Conservation (phyloP, 2,329 filamentous ascomycete genomes). For the Hyphodiscus sp. region DNA sequence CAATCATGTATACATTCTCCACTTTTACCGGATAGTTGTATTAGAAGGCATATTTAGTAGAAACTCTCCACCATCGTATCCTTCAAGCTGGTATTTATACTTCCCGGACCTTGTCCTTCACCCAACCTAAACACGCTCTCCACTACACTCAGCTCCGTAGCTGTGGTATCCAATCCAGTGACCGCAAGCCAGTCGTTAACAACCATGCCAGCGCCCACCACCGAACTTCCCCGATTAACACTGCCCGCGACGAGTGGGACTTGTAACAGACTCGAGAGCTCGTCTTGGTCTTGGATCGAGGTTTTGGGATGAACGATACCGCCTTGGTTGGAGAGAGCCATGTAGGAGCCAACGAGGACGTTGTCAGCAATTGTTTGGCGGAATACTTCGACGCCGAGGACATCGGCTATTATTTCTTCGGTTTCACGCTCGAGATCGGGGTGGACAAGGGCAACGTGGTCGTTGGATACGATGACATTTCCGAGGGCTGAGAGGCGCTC, state of each 20-base stretch:
- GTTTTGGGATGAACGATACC: conserved; percentile 98
- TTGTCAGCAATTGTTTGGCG: conserved; percentile 95
- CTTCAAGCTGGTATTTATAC: conserved; percentile 81
- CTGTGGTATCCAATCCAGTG: conserved; percentile 87
- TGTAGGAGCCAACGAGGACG: conserved; percentile 93
- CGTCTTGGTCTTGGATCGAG: conserved; percentile 94
- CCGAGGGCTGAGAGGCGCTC: conserved; percentile 92
- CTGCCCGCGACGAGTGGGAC: conserved; percentile 91
- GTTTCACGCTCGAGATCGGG: conserved; percentile 96
- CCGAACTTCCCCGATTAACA: conserved; percentile 86
- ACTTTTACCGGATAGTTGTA: neutral
- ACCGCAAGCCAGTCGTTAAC: conserved; percentile 98
- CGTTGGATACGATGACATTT: conserved; percentile 94
- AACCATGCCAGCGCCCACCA: conserved; percentile 95
- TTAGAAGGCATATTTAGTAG: conserved; percentile 54
- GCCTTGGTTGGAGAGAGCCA: conserved; percentile 91
- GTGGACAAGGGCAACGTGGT: conserved; percentile 94
- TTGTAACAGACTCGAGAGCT: conserved; percentile 86
- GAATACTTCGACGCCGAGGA: conserved; percentile 83
- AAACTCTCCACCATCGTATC: conserved; percentile 99
- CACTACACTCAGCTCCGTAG: conserved; percentile 94
- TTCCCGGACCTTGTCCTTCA: conserved; percentile 72
- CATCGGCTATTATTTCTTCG: conserved; percentile 96
- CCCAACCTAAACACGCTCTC: conserved; percentile 94
- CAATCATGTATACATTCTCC: neutral